Evolutionary conservation across 768 basidiomycete genomes (phyloP).

Genomic region (Glaciozyma martinii): DNA sequence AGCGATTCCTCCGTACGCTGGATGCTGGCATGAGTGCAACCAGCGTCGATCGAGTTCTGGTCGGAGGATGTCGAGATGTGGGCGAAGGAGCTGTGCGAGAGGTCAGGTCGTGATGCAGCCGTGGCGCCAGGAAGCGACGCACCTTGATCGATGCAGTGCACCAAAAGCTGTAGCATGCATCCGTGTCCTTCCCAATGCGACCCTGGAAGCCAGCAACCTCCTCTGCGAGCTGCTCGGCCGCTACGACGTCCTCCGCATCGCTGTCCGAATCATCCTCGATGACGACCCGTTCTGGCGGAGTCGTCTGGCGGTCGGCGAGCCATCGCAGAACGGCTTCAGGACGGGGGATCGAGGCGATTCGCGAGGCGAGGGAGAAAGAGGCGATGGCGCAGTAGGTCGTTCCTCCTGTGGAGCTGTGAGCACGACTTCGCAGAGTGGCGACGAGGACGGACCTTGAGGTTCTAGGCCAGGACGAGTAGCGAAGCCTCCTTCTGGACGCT

Average conservation of each 20-base stretch:
- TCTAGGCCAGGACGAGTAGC: conserved; percentile 73
- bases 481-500: conserved; percentile 92
- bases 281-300: not conserved
- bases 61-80: conserved; percentile 43
- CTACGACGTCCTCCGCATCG: not conserved
- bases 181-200: conserved; percentile 73
- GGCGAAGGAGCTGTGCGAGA: not conserved
- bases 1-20: conserved; percentile 72
- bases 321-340: conserved; percentile 58
- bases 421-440: not conserved
- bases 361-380: conserved; percentile 52
- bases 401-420: conserved; percentile 53
- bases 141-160: conserved; percentile 72
- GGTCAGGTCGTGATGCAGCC: not conserved
- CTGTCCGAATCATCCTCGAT: not conserved
- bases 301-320: conserved; percentile 60
- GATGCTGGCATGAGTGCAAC: conserved; percentile 66
- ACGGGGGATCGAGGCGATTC: conserved; percentile 38
- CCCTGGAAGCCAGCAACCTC: conserved; percentile 72
- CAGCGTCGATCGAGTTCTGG: conserved; percentile 52
- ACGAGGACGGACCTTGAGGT: conserved; percentile 57
- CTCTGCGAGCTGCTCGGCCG: not conserved
- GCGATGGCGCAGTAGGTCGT: conserved; percentile 89
- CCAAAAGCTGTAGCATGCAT: conserved; percentile 98
- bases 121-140: conserved; percentile 29